Base-by-base conservation (phyloP, 2,329 filamentous ascomycete species). In the Byssoonygena ceratinophila region DNA sequence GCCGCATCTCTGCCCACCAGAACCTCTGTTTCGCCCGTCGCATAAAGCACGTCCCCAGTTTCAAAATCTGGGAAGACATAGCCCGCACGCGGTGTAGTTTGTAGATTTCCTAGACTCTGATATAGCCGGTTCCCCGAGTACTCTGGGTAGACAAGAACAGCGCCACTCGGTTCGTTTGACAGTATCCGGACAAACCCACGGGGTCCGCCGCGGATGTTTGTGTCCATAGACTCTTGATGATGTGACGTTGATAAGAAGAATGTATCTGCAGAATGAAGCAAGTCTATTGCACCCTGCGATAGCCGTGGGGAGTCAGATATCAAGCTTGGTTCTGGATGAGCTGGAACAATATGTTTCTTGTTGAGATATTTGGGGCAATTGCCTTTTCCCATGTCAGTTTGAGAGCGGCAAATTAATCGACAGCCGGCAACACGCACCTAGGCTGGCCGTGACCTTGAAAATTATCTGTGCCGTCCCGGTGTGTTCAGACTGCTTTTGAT, bases 361-460 rank as follows among this genome's bases (percentile, higher is more conserved):
- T 91, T 92, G 31, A 94, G 64, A 60, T 94, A 94, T 67, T 94
- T 94, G 1, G 88, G 87, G 60, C 87, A 94, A 60, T 92, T 94
- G 0, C 86, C 83, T 70, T 40, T 53, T 39, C 45, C n/a, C 16
- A 49, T 31, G 25, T 61, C 22, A 61, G 56, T 46, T n/a, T n/a
- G n/a, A n/a, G n/a, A 23, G 25, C 18, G 7, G 8, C 1, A 23
- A n/a, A 6, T 12, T 14, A 12, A 12, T 27, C 12, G 22, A 12
- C 12, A 9, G n/a, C 16, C 18, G 14, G 40, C 16, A 9, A 29
- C 32, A 64, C 68, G 61, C 65, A 72, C 74, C 79, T 7, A 94
- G 62, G 58, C 81, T 85, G 66, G 86, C 83, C 29, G 84, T 77
- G 52, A 94, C 80, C 37, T 77, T 76, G 41, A 88, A 72, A 12